phyloP scores from a whole-genome alignment of 2,329 filamentous ascomycete species.

The Capronia epimyces region DNA sequence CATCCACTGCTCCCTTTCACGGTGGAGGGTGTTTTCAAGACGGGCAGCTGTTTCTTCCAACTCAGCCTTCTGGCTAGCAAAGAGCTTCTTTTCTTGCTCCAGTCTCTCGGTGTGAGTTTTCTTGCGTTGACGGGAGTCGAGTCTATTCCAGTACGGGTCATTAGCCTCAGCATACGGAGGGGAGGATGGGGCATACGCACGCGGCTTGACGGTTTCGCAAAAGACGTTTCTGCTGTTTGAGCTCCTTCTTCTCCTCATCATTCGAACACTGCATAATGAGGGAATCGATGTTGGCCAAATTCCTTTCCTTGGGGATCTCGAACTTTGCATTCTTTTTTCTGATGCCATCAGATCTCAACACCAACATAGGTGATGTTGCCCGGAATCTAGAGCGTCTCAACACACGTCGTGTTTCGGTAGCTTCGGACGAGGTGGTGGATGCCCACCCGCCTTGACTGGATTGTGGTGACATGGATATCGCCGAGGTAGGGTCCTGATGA shows the following conservation, averaged over 20 bases:
- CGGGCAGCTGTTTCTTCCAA: conserved; percentile 69
- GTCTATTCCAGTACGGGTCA: conserved; percentile 49
- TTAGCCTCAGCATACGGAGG: conserved; percentile 20
- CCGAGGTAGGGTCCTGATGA: conserved; percentile 47
- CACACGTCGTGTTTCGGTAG: conserved; percentile 36
- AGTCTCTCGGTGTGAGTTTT: conserved; percentile 96
- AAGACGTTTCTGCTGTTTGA: conserved; percentile 96
- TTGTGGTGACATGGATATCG: conserved; percentile 57
- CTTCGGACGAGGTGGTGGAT: conserved; percentile 42
- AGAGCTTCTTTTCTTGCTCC: conserved; percentile 94
- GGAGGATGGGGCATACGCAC: conserved; percentile 54
- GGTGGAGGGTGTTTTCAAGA: conserved; percentile 33
- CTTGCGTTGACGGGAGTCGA: conserved; percentile 95
- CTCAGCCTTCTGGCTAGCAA: conserved; percentile 66
- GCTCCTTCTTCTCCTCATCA: conserved; percentile 91
- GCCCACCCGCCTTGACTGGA: conserved; percentile 53
- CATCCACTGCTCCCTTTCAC: conserved; percentile 57
- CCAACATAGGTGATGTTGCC: conserved; percentile 62
- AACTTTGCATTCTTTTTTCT: conserved; percentile 99
- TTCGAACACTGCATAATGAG: conserved; percentile 77
- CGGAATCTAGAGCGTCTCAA: conserved; percentile 42
- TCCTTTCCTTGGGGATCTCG: conserved; percentile 90
- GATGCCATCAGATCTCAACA: conserved; percentile 72
- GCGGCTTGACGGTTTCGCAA: conserved; percentile 94
- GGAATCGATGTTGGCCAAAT: conserved; percentile 88